phyloP scores from a whole-genome alignment of 495 filamentous ascomycete species.

The Hypoxylon rickii region DNA sequence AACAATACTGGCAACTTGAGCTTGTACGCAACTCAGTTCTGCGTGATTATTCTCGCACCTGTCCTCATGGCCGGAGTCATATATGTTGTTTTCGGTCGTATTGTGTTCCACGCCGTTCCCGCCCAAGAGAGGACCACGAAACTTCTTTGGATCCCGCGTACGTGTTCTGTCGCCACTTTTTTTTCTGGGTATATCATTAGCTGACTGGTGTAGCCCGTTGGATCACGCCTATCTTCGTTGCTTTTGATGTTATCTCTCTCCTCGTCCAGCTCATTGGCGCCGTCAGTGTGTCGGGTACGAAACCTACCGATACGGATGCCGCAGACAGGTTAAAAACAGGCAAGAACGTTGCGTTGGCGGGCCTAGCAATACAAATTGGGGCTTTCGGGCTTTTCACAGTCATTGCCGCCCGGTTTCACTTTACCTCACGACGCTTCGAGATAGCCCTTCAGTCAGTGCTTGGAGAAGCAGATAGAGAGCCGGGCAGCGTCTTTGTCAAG shows the following conservation, averaged over 20 bases:
- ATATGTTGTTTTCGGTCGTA: slow-evolving; percentile 46
- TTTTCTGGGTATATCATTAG: background rate
- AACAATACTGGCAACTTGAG: slow-evolving; percentile 38
- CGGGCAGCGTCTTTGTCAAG: slow-evolving; percentile 36
- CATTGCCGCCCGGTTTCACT: slow-evolving; percentile 47
- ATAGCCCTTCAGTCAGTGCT: slow-evolving; percentile 37
- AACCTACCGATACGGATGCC: slow-evolving; percentile 32
- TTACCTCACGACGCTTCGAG: slow-evolving; percentile 47
- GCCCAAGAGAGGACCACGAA: slow-evolving; percentile 41
- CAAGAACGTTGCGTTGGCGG: slow-evolving; percentile 44
- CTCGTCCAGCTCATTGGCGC: slow-evolving; percentile 43
- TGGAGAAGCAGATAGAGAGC: slow-evolving; percentile 31
- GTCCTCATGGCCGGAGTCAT: slow-evolving; percentile 45
- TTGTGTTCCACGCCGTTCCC: slow-evolving; percentile 52
- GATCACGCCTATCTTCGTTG: slow-evolving; percentile 47
- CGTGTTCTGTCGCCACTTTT: background rate
- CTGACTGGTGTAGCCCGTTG: slow-evolving; percentile 40
- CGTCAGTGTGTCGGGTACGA: slow-evolving; percentile 45
- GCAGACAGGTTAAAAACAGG: slow-evolving; percentile 41
- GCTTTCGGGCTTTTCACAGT: slow-evolving; percentile 46
- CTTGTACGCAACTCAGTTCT: slow-evolving; percentile 42
- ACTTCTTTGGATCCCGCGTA: slow-evolving; percentile 53
- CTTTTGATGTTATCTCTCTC: slow-evolving; percentile 42
- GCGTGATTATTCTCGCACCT: slow-evolving; percentile 43
- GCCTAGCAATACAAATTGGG: slow-evolving; percentile 42